Conservation (phyloP, 1,284 basidiomycete species). For the Trametes sp. region DNA sequence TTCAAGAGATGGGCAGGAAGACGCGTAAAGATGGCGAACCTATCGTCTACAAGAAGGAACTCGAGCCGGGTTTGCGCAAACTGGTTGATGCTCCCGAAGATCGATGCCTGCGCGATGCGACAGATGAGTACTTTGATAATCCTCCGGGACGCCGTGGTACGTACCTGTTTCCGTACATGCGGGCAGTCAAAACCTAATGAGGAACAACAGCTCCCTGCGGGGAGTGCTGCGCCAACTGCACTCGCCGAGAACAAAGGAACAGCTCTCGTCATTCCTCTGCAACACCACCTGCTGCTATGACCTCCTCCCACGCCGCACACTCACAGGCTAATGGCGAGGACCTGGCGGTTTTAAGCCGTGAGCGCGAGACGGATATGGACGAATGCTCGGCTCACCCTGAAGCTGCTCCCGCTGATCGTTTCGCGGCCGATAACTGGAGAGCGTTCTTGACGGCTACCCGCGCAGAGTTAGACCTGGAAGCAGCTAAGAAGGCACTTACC, state of each 20-base stretch:
- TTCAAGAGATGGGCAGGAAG: constrained; percentile 12
- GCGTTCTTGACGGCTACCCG: neutral
- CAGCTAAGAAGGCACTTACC: neutral
- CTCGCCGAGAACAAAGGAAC: neutral
- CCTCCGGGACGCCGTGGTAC: constrained; percentile 1
- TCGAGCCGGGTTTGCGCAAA: neutral
- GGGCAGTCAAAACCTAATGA: neutral
- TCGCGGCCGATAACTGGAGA: neutral
- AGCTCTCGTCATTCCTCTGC: neutral
- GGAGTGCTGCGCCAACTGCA: constrained; percentile 9
- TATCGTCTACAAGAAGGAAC: constrained; percentile 7
- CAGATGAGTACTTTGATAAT: constrained; percentile 24
- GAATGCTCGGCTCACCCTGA: no score
- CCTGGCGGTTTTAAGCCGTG: no score
- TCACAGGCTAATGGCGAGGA: no score
- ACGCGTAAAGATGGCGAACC: neutral
- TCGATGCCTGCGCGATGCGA: constrained; percentile 10
- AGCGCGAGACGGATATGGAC: no score
- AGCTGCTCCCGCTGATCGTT: no score
- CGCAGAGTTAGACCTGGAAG: neutral
- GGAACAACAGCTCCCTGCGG: neutral
- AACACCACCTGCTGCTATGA: no score
- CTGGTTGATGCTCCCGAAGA: neutral
- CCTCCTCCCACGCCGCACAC: no score
- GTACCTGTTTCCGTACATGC: neutral